phyloP scores from a whole-genome alignment of 1,284 basidiomycete species.

The Fomitopsis pinicola region DNA sequence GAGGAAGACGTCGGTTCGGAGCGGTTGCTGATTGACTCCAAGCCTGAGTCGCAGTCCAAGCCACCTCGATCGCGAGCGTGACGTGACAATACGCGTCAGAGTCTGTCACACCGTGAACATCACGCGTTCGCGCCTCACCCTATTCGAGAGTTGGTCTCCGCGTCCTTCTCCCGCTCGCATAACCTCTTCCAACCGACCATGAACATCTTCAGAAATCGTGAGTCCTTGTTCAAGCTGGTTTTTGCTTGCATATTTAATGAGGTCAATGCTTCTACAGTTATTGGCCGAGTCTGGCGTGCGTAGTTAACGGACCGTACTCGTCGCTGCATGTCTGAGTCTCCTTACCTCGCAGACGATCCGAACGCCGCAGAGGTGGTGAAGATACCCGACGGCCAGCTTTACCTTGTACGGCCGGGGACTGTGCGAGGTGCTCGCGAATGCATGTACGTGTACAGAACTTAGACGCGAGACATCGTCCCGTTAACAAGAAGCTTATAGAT shows the following conservation, averaged over 20 bases:
- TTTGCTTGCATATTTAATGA: slow-evolving; percentile 6
- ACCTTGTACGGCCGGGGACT: slow-evolving; percentile 86
- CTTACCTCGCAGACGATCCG: slow-evolving; percentile 56
- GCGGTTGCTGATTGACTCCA: no score
- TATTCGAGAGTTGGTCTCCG: neutral
- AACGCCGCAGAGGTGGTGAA: slow-evolving; percentile 93
- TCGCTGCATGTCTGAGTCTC: slow-evolving; percentile 20
- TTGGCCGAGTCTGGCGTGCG: slow-evolving; percentile 95
- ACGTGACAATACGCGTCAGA: slow-evolving; percentile 21
- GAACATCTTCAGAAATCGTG: slow-evolving; percentile 82
- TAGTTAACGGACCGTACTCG: slow-evolving; percentile 13
- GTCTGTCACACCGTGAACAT: slow-evolving; percentile 18
- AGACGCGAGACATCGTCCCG: neutral
- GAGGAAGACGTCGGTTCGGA: no score
- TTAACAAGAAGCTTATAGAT: slow-evolving; percentile 45
- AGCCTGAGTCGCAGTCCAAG: no score
- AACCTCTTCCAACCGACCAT: slow-evolving; percentile 33
- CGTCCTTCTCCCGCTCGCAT: slow-evolving; percentile 14
- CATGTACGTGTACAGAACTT: slow-evolving; percentile 65
- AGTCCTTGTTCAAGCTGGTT: slow-evolving; percentile 31
- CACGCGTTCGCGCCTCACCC: slow-evolving; percentile 8
- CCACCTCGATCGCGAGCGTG: slow-evolving; percentile 4
- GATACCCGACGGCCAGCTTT: slow-evolving; percentile 89
- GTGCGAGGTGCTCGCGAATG: slow-evolving; percentile 93
- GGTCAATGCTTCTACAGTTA: slow-evolving; percentile 46